phyloP scores from a whole-genome alignment of 1,284 basidiomycete genomes.

The Tilletia horrida region DNA sequence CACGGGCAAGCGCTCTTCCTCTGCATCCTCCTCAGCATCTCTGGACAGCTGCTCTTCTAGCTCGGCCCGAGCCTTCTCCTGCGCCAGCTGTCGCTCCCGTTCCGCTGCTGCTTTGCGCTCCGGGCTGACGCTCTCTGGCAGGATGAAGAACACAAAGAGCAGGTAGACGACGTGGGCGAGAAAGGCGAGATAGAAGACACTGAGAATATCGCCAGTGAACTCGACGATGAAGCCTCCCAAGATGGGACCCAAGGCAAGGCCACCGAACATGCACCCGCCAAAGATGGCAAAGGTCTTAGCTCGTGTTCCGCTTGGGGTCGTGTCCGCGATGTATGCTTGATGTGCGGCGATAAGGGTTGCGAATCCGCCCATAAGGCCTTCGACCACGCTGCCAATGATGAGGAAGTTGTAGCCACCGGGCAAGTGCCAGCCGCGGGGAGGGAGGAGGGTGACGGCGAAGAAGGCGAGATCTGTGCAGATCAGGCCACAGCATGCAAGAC shows the following conservation, averaged over 20 bases:
- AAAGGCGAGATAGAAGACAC: conserved; percentile 41
- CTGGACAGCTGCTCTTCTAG: conserved; percentile 20
- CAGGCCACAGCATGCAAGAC: conserved; percentile 68
- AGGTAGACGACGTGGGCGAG: conserved; percentile 39
- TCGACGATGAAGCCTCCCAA: conserved; percentile 48
- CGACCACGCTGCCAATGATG: conserved; percentile 74
- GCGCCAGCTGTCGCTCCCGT: conserved; percentile 22
- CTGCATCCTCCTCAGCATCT: conserved; percentile 15
- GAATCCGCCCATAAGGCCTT: conserved; percentile 83
- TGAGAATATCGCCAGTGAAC: conserved; percentile 34
- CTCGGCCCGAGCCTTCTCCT: conserved; percentile 26
- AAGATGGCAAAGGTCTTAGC: conserved; percentile 46
- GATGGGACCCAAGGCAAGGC: conserved; percentile 45
- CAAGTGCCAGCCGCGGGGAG: conserved; percentile 20
- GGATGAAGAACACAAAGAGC: conserved; percentile 32
- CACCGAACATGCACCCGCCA: conserved; percentile 44
- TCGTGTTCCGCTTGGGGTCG: conserved; percentile 44
- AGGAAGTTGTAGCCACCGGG: conserved; percentile 68
- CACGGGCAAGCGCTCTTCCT: not conserved
- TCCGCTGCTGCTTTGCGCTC: conserved; percentile 30
- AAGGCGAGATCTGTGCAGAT: conserved; percentile 66
- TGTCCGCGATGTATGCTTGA: conserved; percentile 68
- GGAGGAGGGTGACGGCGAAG: conserved; percentile 28
- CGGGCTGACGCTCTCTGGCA: conserved; percentile 48
- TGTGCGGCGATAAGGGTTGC: conserved; percentile 72